Evolutionary conservation across 2,329 filamentous ascomycete species (phyloP), one percentile per base, ranked within the genome.

Genomic region (Beauveria scarabaeidicola): DNA sequence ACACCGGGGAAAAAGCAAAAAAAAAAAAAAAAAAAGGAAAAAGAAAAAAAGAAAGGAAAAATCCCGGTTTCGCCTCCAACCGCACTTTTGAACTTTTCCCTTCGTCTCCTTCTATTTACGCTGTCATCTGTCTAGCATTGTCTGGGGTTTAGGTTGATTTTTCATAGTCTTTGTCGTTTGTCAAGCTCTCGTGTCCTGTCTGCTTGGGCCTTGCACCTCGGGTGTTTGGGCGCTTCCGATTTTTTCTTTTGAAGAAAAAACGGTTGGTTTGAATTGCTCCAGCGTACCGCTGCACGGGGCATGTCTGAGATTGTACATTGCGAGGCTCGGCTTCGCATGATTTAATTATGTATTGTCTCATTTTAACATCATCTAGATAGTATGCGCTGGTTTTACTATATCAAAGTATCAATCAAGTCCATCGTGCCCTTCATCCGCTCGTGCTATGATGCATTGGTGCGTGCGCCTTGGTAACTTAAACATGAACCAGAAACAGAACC

Each of bases 111-210:
- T 53, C 23, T 60, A 6, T 19, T 53, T 29, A 23, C 36, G 47
- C 43, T 43, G 51, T 54, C 51, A 60, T 54, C 50, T 44, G 43
- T 50, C 43, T 36, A 60, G 58, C 58, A 60, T 60, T 43, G 32
- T 50, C 43, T 40, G 51, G 58, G 58, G 58, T 60, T 53, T 53
- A 32, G 51, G 58, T 53, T 48, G 29, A 41, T 44, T 59, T 58
- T 52, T 23, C 23, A 5, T 47, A n/a, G 19, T 43, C 17, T 17
- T 55, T 40, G 11, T 43, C n/a, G 5, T 52, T 52, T 25, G 7
- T 56, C 27, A 15, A 51, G n/a, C 11, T 46, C 27, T 21, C 32
- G 2, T 19, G 29, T 27, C 38, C 17, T 4, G 32, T 36, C 29
- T 48, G 13, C 13, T 27, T 43, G n/a, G 13, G 6, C 8, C 21